A percentile compares a stretch with the other conserved stretches of the same genome.
Conservation (phyloP, 768 basidiomycete species). For the Calocera viscosa region DNA sequence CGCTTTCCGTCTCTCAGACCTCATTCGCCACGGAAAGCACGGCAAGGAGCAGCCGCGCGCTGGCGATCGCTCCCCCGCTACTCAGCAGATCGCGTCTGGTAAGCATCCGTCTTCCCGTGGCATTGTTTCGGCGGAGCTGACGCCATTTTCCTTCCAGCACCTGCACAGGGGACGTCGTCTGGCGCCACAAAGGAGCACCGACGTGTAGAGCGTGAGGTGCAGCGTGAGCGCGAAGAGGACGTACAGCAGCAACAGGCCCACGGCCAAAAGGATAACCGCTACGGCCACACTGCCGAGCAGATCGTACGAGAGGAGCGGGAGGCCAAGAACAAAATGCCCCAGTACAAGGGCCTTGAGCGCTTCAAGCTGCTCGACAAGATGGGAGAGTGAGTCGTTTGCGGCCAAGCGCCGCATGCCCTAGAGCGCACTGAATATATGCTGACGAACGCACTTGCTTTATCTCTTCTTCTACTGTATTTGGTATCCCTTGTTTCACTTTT, state of each 20-base stretch:
- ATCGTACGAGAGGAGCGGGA: constrained; percentile 67
- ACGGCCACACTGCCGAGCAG: constrained; percentile 40
- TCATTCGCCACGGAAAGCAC: constrained; percentile 72
- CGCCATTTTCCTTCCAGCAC: not conserved
- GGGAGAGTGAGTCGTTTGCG: constrained; percentile 63
- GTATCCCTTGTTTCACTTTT: not conserved
- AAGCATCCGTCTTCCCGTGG: not conserved
- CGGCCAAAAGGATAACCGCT: constrained; percentile 22
- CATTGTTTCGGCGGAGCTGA: not conserved
- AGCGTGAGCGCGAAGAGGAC: constrained; percentile 19
- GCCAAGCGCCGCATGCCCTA: not conserved
- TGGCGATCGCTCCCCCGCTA: constrained; percentile 12
- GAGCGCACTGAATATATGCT: not conserved
- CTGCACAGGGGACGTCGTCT: not conserved
- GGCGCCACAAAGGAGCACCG: constrained; percentile 21
- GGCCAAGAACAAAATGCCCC: constrained; percentile 66
- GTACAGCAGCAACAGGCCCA: constrained; percentile 30
- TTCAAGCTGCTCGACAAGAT: constrained; percentile 71
- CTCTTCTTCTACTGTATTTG: constrained; percentile 9
- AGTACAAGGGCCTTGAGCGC: constrained; percentile 70
- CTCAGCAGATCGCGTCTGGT: constrained; percentile 20
- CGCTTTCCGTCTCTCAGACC: constrained; percentile 37
- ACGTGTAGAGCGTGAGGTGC: constrained; percentile 26
- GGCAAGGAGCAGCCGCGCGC: constrained; percentile 24
- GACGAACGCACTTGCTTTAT: constrained; percentile 2